Evolutionary conservation across 177 flowering plant species (phyloP).

Genomic region (Vitis hybrid): DNA sequence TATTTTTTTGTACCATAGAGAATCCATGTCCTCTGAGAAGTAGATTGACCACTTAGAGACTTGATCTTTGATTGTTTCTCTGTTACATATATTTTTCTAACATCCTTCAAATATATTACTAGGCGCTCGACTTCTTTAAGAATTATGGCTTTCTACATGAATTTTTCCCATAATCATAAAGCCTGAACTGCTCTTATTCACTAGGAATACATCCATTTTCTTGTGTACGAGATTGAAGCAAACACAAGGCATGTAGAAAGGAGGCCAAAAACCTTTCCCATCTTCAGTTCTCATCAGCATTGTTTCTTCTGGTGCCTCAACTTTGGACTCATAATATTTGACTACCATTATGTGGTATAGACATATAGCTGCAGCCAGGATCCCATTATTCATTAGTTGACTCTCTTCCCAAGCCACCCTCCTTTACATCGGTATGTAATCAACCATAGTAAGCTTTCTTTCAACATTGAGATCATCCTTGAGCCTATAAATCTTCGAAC

Average conservation of each 20-base stretch:
- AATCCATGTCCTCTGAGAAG: not conserved
- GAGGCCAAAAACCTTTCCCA: not conserved
- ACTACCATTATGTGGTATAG: not conserved
- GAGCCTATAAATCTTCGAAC: too few species aligned
- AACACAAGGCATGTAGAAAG: not conserved
- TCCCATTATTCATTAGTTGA: too few species aligned
- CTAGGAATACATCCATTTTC: not conserved
- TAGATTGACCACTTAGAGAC: not conserved
- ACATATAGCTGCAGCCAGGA: too few species aligned
- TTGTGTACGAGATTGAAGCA: slow-evolving; percentile 2
- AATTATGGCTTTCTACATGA: not conserved
- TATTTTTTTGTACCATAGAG: slow-evolving; percentile 4
- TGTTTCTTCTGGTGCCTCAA: slow-evolving; percentile 3
- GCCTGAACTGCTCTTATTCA: not conserved
- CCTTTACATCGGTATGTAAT: too few species aligned
- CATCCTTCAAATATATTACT: not conserved
- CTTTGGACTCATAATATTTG: not conserved
- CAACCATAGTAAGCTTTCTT: too few species aligned
- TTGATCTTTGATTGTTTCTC: not conserved
- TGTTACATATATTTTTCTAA: slow-evolving; percentile 1
- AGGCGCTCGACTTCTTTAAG: not conserved
- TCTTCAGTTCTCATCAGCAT: not conserved
- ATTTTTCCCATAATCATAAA: not conserved
- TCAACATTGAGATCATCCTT: too few species aligned
- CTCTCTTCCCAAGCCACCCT: too few species aligned